phyloP scores from a whole-genome alignment of 495 filamentous ascomycete genomes.

The Neurospora hispaniola region DNA sequence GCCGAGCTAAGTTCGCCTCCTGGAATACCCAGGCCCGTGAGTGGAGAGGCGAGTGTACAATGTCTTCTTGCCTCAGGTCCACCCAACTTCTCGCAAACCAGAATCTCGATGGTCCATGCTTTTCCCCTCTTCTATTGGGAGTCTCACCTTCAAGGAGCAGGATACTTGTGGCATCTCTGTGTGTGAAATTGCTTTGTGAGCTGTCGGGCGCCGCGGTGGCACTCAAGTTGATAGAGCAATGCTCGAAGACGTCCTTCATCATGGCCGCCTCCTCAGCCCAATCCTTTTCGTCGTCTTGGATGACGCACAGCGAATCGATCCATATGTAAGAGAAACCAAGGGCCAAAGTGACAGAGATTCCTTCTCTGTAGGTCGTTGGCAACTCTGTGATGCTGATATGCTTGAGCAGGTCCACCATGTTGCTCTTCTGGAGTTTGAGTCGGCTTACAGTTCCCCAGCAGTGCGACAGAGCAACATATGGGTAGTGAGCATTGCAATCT shows the following conservation, averaged over 20 bases:
- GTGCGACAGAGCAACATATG: background rate
- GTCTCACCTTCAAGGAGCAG: background rate
- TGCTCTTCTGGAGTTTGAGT: background rate
- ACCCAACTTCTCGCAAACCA: background rate
- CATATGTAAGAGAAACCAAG: background rate
- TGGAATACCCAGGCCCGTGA: background rate
- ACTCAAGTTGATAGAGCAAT: background rate
- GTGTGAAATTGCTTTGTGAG: background rate
- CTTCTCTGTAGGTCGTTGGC: background rate
- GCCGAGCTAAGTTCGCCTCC: background rate
- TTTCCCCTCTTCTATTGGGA: accelerated
- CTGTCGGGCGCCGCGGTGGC: background rate
- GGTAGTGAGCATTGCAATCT: background rate
- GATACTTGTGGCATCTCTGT: background rate
- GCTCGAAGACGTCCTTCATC: background rate
- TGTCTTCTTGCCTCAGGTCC: background rate
- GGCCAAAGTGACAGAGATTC: background rate
- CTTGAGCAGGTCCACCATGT: background rate
- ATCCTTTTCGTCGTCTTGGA: background rate
- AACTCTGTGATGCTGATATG: background rate
- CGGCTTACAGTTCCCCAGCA: background rate
- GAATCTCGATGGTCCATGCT: background rate
- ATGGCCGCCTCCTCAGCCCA: background rate
- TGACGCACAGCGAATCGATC: background rate
- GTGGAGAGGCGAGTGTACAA: background rate